A percentile compares a stretch with the other conserved stretches of the same genome.
Conservation (phyloP, 495 filamentous ascomycete genomes). For the Penicillium subrubescens region DNA sequence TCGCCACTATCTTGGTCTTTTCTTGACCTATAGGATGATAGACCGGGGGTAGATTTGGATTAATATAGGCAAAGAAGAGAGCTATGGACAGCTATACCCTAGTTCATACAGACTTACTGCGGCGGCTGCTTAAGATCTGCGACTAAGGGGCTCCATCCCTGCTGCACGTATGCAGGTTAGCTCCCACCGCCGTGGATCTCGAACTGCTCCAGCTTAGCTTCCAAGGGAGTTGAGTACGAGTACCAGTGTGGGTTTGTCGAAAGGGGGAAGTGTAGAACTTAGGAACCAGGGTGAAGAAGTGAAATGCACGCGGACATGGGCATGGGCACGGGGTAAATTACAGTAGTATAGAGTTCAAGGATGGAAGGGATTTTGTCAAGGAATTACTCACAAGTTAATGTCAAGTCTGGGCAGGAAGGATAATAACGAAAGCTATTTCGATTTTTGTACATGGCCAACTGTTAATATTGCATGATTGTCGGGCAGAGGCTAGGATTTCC, state of each 20-base stretch:
- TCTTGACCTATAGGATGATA: slow-evolving; percentile 1
- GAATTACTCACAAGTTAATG: background rate
- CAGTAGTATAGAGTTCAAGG: background rate
- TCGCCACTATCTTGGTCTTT: background rate
- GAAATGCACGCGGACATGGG: background rate
- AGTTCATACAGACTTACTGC: background rate
- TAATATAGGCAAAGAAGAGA: background rate
- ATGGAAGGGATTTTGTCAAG: background rate
- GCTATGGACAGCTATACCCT: background rate
- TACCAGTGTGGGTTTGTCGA: background rate
- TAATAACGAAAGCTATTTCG: background rate
- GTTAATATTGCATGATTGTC: background rate
- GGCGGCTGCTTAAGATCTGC: slow-evolving; percentile 23
- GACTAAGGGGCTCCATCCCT: slow-evolving; percentile 20
- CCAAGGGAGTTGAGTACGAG: too few species aligned
- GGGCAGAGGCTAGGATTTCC: background rate
- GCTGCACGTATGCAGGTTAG: slow-evolving; percentile 19
- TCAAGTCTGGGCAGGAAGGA: background rate
- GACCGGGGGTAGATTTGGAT: background rate
- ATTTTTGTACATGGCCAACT: background rate
- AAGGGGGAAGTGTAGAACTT: background rate
- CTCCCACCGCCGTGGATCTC: slow-evolving; percentile 14
- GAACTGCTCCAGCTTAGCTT: background rate
- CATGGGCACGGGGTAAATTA: background rate
- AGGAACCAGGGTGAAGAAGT: background rate